A percentile compares a stretch with the other conserved stretches of the same genome.
These are phyloP conservation scores for Mycena albidolilacea DNA, from an alignment of 768 basidiomycete genomes.

Conservation along the genomic window DNA sequence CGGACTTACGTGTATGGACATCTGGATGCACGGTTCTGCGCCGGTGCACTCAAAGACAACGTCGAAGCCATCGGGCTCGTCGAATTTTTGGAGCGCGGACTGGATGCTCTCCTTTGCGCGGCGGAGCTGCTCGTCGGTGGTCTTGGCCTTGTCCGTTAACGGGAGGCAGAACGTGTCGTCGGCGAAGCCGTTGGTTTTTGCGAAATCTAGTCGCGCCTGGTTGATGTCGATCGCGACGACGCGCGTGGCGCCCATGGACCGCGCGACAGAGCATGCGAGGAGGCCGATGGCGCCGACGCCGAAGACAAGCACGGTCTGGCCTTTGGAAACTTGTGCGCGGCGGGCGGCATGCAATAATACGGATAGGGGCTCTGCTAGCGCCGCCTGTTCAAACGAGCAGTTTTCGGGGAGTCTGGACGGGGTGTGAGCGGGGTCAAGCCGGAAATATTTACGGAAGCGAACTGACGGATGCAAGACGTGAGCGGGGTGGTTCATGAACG, in stretches of 20 bases:
- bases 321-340: slow-evolving; percentile 59
- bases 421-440: slow-evolving; percentile 24
- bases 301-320: slow-evolving; percentile 87
- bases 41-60: slow-evolving; percentile 97
- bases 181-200: slow-evolving; percentile 81
- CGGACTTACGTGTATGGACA: slow-evolving; percentile 86
- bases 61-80: slow-evolving; percentile 85
- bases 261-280: slow-evolving; percentile 87
- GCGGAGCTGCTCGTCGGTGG: slow-evolving; percentile 69
- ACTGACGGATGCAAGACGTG: slow-evolving; percentile 90
- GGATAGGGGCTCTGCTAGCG: slow-evolving; percentile 94
- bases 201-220: slow-evolving; percentile 83
- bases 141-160: slow-evolving; percentile 60
- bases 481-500: slow-evolving; percentile 90
- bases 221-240: slow-evolving; percentile 92
- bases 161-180: slow-evolving; percentile 80
- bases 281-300: slow-evolving; percentile 96
- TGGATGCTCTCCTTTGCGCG: slow-evolving; percentile 72
- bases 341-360: slow-evolving; percentile 82
- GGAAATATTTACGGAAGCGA: slow-evolving; percentile 11
- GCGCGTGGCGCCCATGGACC: slow-evolving; percentile 76
- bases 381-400: slow-evolving; percentile 84
- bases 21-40: slow-evolving; percentile 92
- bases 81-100: slow-evolving; percentile 68
- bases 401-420: slow-evolving; percentile 77